Percentiles rank a stretch among this genome's conserved stretches.
phyloP scores from a whole-genome alignment of 768 basidiomycete species.

The Trametes meyenii region DNA sequence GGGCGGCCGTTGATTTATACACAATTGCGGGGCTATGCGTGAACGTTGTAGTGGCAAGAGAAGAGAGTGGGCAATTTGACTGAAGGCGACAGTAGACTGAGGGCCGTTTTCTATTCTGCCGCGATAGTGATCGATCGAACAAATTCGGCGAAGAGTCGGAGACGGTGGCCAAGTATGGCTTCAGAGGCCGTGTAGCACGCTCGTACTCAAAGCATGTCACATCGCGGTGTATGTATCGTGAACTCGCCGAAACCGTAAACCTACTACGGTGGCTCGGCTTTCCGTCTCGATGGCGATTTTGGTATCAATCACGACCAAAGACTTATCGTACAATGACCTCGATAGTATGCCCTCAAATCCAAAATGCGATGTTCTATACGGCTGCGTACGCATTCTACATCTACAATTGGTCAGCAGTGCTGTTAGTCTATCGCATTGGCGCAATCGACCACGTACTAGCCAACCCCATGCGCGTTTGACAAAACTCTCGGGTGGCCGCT shows the following conservation, averaged over 20 bases:
- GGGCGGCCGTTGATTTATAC: neutral
- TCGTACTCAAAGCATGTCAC: too few relatives aligned
- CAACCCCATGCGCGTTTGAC: constrained; percentile 38
- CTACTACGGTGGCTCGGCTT: too few relatives aligned
- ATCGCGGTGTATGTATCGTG: too few relatives aligned
- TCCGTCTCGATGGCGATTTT: too few relatives aligned
- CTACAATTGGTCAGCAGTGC: neutral
- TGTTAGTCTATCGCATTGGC: neutral
- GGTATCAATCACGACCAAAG: too few relatives aligned
- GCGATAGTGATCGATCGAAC: constrained; percentile 7
- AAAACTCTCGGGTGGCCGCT: constrained; percentile 37
- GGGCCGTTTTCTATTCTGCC: neutral
- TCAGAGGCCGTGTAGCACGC: too few relatives aligned
- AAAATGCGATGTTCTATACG: too few relatives aligned
- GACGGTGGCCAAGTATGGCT: neutral
- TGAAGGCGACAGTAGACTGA: neutral
- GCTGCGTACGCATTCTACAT: neutral
- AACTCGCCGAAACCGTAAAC: too few relatives aligned
- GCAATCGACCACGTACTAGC: constrained; percentile 32
- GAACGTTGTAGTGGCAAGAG: too few relatives aligned
- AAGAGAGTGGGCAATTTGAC: neutral
- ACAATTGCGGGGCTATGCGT: too few relatives aligned
- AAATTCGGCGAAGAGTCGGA: neutral
- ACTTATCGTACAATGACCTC: too few relatives aligned
- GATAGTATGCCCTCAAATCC: too few relatives aligned